Evolutionary conservation across 2,329 filamentous ascomycete genomes (phyloP).

Genomic region (Gnomoniopsis smithogilvyi): DNA sequence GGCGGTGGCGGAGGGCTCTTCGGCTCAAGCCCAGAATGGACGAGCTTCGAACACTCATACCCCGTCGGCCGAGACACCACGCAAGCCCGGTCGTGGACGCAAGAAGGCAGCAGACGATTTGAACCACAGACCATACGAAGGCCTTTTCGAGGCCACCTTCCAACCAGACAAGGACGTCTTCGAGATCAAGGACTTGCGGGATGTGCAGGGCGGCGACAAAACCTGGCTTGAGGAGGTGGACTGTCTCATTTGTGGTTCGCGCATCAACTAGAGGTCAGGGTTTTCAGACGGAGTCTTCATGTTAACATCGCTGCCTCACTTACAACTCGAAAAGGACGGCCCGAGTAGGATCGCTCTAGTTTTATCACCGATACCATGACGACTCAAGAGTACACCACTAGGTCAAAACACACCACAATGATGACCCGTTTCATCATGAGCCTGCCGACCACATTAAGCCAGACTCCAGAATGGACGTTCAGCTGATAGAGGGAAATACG

Average conservation of each 20-base stretch:
- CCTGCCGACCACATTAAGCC: too few relatives aligned
- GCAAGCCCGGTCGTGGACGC: conserved; percentile 26
- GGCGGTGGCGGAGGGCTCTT: conserved; percentile 16
- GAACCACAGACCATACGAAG: conserved; percentile 44
- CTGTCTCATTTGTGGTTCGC: conserved; percentile 48
- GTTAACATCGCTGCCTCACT: too few relatives aligned
- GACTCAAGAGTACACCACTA: too few relatives aligned
- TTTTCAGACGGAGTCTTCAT: too few relatives aligned
- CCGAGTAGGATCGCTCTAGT: too few relatives aligned
- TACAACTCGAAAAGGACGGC: too few relatives aligned
- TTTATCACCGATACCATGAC: too few relatives aligned
- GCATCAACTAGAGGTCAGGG: conserved; percentile 36
- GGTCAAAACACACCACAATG: too few relatives aligned
- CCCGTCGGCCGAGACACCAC: conserved; percentile 18
- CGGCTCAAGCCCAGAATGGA: conserved; percentile 16
- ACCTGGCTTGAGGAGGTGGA: conserved; percentile 49
- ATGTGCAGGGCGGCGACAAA: conserved; percentile 46
- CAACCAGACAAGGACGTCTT: conserved; percentile 44
- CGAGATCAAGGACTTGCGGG: conserved; percentile 50
- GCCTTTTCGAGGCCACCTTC: conserved; percentile 49
- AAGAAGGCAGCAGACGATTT: conserved; percentile 33
- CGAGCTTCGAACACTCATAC: conserved; percentile 22
- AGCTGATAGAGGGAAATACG: too few relatives aligned
- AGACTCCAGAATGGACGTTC: too few relatives aligned
- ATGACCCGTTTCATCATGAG: too few relatives aligned